Evolutionary conservation across 108 stramenopile species (phyloP).

Genomic region (Bacterosira constricta): DNA sequence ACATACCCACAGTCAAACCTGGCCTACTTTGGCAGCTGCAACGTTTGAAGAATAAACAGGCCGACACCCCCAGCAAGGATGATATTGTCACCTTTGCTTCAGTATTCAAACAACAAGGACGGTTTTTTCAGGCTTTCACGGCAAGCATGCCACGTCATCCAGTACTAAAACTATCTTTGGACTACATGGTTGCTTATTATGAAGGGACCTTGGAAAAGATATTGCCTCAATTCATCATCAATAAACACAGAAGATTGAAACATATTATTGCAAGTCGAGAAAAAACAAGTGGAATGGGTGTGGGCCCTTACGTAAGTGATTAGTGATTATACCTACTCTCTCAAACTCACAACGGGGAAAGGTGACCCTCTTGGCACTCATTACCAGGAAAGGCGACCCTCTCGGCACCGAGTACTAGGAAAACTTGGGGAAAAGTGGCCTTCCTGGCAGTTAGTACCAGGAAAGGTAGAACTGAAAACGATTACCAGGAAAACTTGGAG

Average conservation of each 20-base stretch:
- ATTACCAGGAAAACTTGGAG: too few relatives aligned
- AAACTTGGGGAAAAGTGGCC: too few relatives aligned
- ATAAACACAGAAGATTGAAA: neutral
- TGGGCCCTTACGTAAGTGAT: slow-evolving; percentile 8
- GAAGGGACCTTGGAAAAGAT: slow-evolving; percentile 4
- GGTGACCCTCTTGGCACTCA: too few relatives aligned
- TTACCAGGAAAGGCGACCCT: too few relatives aligned
- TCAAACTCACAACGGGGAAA: too few relatives aligned
- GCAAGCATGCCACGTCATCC: slow-evolving; percentile 25
- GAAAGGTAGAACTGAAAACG: too few relatives aligned
- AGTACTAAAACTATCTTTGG: slow-evolving; percentile 14
- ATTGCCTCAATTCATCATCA: neutral
- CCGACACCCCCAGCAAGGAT: neutral
- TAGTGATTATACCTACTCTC: too few relatives aligned
- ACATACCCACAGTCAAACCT: neutral
- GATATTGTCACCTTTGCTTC: slow-evolving; percentile 21
- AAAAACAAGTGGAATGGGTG: neutral
- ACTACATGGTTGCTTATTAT: slow-evolving; percentile 36
- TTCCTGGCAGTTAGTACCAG: too few relatives aligned
- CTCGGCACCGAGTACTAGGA: too few relatives aligned
- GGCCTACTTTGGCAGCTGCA: neutral
- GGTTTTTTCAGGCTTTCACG: slow-evolving; percentile 42
- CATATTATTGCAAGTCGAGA: slow-evolving; percentile 9
- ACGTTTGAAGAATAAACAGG: neutral
- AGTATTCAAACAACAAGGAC: slow-evolving; percentile 7